phyloP scores from a whole-genome alignment of 2,329 filamentous ascomycete genomes.

The Exophiala lecanii-corni region DNA sequence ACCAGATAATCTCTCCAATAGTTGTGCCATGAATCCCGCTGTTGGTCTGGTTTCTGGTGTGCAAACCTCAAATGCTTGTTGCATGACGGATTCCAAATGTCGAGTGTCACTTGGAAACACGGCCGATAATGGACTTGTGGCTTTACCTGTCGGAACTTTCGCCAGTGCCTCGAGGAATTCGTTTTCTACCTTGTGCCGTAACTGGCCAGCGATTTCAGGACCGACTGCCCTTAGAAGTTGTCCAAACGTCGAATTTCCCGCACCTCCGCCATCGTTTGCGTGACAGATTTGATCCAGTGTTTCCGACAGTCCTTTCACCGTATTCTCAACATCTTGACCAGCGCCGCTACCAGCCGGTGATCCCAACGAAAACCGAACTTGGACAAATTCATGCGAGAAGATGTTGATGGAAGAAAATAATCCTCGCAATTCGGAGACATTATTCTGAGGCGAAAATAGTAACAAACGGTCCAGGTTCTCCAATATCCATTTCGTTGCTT shows the following conservation, averaged over 20 bases:
- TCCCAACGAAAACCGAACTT: constrained; percentile 14
- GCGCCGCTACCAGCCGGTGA: background rate
- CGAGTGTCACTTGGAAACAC: constrained; percentile 13
- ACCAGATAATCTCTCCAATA: constrained; percentile 23
- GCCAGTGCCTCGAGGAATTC: constrained; percentile 34
- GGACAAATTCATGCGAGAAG: constrained; percentile 21
- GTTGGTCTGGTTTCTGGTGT: constrained; percentile 13
- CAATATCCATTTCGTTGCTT: constrained; percentile 9
- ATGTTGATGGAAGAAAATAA: constrained; percentile 29
- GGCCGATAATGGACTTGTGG: constrained; percentile 10
- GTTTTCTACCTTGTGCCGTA: constrained; percentile 38
- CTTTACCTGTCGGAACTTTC: constrained; percentile 13
- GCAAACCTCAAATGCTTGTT: constrained; percentile 20
- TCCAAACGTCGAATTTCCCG: constrained; percentile 8
- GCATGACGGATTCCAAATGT: constrained; percentile 13
- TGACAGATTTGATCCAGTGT: constrained; percentile 15
- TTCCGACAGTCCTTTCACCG: constrained; percentile 27
- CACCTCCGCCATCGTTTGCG: background rate
- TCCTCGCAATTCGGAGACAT: constrained; percentile 16
- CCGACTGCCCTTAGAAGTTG: constrained; percentile 13
- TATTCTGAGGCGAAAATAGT: constrained; percentile 1
- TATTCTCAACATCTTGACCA: constrained; percentile 23
- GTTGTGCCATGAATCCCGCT: constrained; percentile 13
- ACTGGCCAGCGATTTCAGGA: constrained; percentile 29
- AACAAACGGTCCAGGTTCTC: constrained; percentile 12